phyloP scores from a whole-genome alignment of 2,329 filamentous ascomycete species.

The Trichoderma simmonsii region DNA sequence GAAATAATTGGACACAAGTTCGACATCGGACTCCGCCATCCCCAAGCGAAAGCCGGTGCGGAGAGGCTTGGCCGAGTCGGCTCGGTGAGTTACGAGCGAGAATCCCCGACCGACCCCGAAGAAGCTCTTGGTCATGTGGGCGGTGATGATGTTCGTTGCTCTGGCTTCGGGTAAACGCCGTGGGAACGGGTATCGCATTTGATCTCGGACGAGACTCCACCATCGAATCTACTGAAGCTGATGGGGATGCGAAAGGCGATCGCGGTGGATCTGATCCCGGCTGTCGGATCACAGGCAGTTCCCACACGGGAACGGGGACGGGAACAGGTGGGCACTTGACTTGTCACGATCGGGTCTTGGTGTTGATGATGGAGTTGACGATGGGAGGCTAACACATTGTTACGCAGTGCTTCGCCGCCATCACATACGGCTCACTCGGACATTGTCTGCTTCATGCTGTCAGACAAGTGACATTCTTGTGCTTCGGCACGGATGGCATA shows the following conservation, averaged over 20 bases:
- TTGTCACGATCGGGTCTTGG: not conserved
- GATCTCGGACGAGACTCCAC: slow-evolving; percentile 6
- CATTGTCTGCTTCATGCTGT: not conserved
- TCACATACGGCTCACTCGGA: not conserved
- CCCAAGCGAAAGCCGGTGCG: not conserved
- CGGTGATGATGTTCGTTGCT: not conserved
- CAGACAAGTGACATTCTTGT: not conserved
- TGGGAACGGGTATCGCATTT: not conserved
- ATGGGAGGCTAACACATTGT: not conserved
- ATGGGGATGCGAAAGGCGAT: not conserved
- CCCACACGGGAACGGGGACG: not conserved
- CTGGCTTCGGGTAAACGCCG: slow-evolving; percentile 1
- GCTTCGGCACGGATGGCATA: not conserved
- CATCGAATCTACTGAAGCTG: not conserved
- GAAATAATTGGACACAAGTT: not conserved
- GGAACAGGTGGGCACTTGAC: not conserved
- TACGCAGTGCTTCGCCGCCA: not conserved
- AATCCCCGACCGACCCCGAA: not conserved
- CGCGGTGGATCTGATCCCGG: slow-evolving; percentile 9
- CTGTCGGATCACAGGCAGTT: not conserved
- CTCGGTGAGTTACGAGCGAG: slow-evolving; percentile 6
- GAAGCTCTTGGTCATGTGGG: not conserved
- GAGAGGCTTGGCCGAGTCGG: not conserved
- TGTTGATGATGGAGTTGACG: not conserved
- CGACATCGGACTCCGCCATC: not conserved